Evolutionary conservation across 2,329 filamentous ascomycete species (phyloP).

Genomic region (Diaporthe amygdali): DNA sequence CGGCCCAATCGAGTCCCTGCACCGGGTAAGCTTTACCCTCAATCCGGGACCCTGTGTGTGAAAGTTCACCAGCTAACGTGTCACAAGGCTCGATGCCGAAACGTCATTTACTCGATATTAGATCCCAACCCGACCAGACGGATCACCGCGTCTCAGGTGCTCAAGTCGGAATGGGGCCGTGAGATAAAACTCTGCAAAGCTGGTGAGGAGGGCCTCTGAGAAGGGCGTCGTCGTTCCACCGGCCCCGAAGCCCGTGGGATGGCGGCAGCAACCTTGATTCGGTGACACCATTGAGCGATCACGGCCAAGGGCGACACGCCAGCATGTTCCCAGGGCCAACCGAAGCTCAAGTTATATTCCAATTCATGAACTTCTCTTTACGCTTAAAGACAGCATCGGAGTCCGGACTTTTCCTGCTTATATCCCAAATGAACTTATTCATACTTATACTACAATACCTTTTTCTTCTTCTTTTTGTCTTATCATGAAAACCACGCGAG

Average conservation of each 20-base stretch:
- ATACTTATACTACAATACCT: constrained; percentile 1
- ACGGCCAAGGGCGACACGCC: constrained; percentile 12
- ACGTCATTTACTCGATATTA: constrained; percentile 98
- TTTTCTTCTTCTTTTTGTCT: not conserved
- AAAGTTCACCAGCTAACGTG: constrained; percentile 5
- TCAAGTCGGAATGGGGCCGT: constrained; percentile 98
- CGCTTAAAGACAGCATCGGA: constrained; percentile 23
- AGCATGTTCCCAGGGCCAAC: constrained; percentile 17
- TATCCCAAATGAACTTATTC: constrained; percentile 19
- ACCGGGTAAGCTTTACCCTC: constrained; percentile 72
- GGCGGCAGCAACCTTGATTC: constrained; percentile 26
- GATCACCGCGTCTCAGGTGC: constrained; percentile 93
- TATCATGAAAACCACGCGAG: not conserved
- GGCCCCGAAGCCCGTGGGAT: constrained; percentile 21
- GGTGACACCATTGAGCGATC: constrained; percentile 23
- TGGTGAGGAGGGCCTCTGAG: constrained; percentile 89
- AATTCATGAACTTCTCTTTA: constrained; percentile 19
- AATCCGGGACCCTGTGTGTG: not conserved
- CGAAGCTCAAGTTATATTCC: constrained; percentile 10
- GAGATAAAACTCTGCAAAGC: constrained; percentile 98
- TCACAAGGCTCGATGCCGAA: constrained; percentile 86
- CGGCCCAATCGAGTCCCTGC: constrained; percentile 91
- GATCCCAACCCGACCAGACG: constrained; percentile 92
- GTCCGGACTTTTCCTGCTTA: constrained; percentile 20
- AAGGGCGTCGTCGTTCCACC: constrained; percentile 33